Percentiles rank a stretch among this genome's conserved stretches.
Evolutionary conservation across 257 asterid genomes (phyloP).

Genomic region (Gardenia jasminoides): DNA sequence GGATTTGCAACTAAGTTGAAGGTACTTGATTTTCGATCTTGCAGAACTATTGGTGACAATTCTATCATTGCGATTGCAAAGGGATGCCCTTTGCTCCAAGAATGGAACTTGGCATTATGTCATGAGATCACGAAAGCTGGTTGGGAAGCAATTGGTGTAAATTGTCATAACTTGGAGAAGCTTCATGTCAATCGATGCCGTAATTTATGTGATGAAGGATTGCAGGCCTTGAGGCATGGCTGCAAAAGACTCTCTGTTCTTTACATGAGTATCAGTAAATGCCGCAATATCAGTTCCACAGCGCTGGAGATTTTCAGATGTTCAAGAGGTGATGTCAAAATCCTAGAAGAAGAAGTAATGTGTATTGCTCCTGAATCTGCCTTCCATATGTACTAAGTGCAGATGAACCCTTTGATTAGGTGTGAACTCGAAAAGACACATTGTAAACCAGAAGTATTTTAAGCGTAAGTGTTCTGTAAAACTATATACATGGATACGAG

Average conservation of each 20-base stretch:
- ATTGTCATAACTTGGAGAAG: conserved; percentile 46
- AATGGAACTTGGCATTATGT: conserved; percentile 73
- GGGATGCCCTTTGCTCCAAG: conserved; percentile 57
- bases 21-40: conserved; percentile 54
- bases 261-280: conserved; percentile 42
- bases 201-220: conserved; percentile 54
- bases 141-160: conserved; percentile 53
- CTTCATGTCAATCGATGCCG: conserved; percentile 70
- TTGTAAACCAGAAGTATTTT: neutral
- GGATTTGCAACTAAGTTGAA: conserved; percentile 39
- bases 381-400: conserved; percentile 20
- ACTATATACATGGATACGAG: neutral
- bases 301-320: conserved; percentile 50
- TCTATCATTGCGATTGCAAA: conserved; percentile 40
- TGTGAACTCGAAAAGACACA: neutral
- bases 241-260: conserved; percentile 46
- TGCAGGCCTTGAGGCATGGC: conserved; percentile 52
- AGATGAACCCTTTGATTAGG: neutral
- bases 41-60: conserved; percentile 55
- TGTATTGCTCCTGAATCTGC: conserved; percentile 47
- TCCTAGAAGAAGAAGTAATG: conserved; percentile 53
- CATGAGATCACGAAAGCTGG: conserved; percentile 48
- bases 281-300: conserved; percentile 30
- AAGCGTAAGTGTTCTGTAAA: neutral
- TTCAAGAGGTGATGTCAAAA: conserved; percentile 47